Percentiles rank a stretch among this genome's conserved stretches.
These are phyloP conservation scores for Hyaloscypha finlandica DNA, from an alignment of 495 filamentous ascomycete species.

Conservation along the genomic window DNA sequence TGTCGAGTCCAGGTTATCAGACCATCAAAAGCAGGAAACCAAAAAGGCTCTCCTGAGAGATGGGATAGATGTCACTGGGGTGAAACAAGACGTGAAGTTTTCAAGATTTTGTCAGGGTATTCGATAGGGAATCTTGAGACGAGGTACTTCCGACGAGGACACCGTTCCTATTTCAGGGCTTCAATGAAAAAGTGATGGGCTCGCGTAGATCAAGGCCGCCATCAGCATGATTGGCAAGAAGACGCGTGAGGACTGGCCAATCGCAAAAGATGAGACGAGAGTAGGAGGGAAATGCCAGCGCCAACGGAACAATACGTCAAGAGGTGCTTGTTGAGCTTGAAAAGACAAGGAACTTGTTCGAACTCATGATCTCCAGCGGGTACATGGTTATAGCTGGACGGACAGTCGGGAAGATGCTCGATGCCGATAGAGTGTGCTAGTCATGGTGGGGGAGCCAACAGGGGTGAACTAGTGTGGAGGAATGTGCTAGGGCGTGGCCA, in stretches of 20 bases:
- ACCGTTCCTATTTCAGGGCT: slow-evolving; percentile 35
- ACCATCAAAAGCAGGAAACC: slow-evolving; percentile 18
- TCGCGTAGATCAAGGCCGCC: slow-evolving; percentile 31
- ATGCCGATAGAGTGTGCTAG: slow-evolving; percentile 31
- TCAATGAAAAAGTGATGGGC: slow-evolving; percentile 29
- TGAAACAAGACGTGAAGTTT: slow-evolving; percentile 29
- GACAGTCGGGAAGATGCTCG: slow-evolving; percentile 33
- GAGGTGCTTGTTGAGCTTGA: slow-evolving; percentile 28
- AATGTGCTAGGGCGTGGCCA: slow-evolving; percentile 31
- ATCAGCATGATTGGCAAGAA: slow-evolving; percentile 34
- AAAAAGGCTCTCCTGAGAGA: slow-evolving; percentile 20
- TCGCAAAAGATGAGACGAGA: slow-evolving; percentile 34
- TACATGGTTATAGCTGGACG: slow-evolving; percentile 30
- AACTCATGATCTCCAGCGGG: slow-evolving; percentile 30
- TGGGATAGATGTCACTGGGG: slow-evolving; percentile 22
- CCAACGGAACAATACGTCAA: slow-evolving; percentile 33
- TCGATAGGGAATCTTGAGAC: slow-evolving; percentile 33
- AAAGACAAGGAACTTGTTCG: slow-evolving; percentile 30
- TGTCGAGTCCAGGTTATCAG: slow-evolving; percentile 8
- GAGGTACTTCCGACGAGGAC: slow-evolving; percentile 33
- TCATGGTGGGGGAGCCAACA: slow-evolving; percentile 30
- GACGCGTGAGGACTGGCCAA: slow-evolving; percentile 29
- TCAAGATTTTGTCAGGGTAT: slow-evolving; percentile 23
- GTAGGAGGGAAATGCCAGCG: slow-evolving; percentile 26
- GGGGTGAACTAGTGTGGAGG: slow-evolving; percentile 32